phyloP scores from a whole-genome alignment of 2,329 filamentous ascomycete species.

The Colletotrichum magnum region DNA sequence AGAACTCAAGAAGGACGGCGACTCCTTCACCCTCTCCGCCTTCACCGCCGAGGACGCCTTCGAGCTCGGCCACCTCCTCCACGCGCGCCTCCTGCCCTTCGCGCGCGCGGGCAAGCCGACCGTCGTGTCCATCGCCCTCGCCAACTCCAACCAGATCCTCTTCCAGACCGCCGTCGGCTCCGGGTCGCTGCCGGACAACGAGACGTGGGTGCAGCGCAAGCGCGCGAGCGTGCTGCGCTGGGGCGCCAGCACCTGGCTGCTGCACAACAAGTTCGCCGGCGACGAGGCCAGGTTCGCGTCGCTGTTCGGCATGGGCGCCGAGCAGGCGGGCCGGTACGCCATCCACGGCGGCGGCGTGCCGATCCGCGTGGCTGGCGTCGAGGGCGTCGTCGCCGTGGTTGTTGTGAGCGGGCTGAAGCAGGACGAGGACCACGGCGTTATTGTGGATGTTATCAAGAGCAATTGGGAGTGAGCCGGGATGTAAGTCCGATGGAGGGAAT shows the following conservation, averaged over 20 bases:
- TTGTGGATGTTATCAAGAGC: conserved; percentile 77
- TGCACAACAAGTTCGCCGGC: conserved; percentile 76
- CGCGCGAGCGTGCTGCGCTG: conserved; percentile 79
- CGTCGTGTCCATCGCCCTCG: conserved; percentile 76
- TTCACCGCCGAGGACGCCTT: conserved; percentile 78
- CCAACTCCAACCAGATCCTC: conserved; percentile 70
- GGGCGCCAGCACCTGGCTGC: conserved; percentile 78
- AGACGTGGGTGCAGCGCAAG: conserved; percentile 80
- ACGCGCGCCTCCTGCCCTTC: conserved; percentile 71
- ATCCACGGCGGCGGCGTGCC: conserved; percentile 85
- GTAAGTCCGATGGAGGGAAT: no score
- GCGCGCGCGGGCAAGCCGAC: conserved; percentile 56
- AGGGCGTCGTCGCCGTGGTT: conserved; percentile 81
- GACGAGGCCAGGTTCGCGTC: conserved; percentile 75
- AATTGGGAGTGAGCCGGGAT: conserved; percentile 51
- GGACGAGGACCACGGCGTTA: conserved; percentile 82
- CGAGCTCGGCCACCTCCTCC: conserved; percentile 74
- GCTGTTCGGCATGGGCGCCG: conserved; percentile 74
- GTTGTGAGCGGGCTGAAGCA: conserved; percentile 84
- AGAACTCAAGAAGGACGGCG: conserved; percentile 51
- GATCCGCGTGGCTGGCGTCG: conserved; percentile 78
- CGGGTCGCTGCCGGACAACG: conserved; percentile 80
- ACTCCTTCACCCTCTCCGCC: conserved; percentile 60
- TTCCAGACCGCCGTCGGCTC: conserved; percentile 79
- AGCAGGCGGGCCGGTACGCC: conserved; percentile 74